Evolutionary conservation across 2,329 filamentous ascomycete genomes (phyloP).

Genomic region (Sarocladium kiliense): DNA sequence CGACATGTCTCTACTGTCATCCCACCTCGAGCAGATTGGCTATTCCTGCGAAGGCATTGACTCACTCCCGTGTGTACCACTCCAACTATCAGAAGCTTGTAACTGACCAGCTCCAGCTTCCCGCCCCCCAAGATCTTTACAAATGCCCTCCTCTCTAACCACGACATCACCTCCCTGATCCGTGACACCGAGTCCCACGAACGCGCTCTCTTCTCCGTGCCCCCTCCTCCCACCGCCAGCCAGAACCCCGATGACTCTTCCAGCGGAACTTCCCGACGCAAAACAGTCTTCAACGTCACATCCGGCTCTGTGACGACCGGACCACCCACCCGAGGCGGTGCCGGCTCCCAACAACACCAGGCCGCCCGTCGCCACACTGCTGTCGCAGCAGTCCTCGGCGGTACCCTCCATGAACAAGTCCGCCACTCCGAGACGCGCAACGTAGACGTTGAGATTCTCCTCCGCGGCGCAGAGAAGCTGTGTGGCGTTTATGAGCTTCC

Average conservation of each 20-base stretch:
- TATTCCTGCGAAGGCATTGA: constrained; percentile 73
- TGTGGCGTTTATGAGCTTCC: constrained; percentile 81
- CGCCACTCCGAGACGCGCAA: constrained; percentile 49
- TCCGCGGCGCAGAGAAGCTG: constrained; percentile 84
- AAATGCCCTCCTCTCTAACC: constrained; percentile 79
- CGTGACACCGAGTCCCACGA: constrained; percentile 94
- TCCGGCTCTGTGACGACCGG: constrained; percentile 58
- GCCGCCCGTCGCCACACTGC: constrained; percentile 66
- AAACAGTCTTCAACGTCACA: constrained; percentile 62
- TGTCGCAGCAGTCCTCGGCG: constrained; percentile 83
- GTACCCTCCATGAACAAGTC: constrained; percentile 80
- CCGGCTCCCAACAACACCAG: constrained; percentile 8
- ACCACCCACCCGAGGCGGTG: constrained; percentile 33
- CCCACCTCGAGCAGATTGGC: constrained; percentile 71
- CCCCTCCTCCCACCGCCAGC: constrained; percentile 60
- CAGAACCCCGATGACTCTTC: constrained; percentile 22
- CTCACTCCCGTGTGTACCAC: constrained; percentile 56
- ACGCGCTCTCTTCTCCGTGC: constrained; percentile 88
- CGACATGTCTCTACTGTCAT: constrained; percentile 63
- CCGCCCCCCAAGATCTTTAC: constrained; percentile 91
- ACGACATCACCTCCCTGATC: constrained; percentile 92
- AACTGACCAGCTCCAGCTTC: constrained; percentile 54
- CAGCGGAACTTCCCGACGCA: constrained; percentile 38
- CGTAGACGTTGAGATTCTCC: constrained; percentile 78
- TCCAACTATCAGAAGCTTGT: not conserved